These are phyloP conservation scores for Pulveroboletus frians DNA, from an alignment of 768 basidiomycete genomes.

Conservation along the genomic window DNA sequence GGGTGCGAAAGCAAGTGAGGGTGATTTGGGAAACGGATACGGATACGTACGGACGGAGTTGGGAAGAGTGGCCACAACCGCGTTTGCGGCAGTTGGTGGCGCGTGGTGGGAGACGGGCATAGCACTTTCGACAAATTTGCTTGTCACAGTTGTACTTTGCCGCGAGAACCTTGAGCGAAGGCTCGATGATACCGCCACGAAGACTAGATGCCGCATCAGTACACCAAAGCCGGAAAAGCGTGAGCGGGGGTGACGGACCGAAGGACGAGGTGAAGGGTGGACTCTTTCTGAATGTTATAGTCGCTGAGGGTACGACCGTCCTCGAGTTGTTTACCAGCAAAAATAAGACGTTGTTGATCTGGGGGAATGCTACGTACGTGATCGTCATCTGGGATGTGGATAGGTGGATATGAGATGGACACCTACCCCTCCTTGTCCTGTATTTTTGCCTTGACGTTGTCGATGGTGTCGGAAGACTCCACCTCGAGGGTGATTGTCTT, in stretches of 20 bases:
- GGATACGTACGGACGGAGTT: constrained; percentile 79
- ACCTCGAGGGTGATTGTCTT: constrained; percentile 30
- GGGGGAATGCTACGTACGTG: constrained; percentile 22
- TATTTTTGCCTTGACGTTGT: constrained; percentile 27
- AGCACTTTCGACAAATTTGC: constrained; percentile 99
- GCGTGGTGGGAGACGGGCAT: constrained; percentile 97
- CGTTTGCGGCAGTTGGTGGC: constrained; percentile 99
- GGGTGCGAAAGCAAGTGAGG: background rate
- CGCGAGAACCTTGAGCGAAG: constrained; percentile 95
- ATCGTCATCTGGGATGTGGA: background rate
- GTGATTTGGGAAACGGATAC: background rate
- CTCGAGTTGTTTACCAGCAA: constrained; percentile 98
- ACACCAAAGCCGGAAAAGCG: no score
- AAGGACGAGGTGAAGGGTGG: constrained; percentile 94
- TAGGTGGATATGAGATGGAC: background rate
- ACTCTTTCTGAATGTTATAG: constrained; percentile 99
- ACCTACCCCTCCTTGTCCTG: constrained; percentile 70
- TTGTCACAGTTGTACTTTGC: constrained; percentile 99
- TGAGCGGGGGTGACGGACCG: constrained; percentile 48
- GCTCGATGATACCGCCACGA: constrained; percentile 90
- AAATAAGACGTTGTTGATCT: constrained; percentile 26
- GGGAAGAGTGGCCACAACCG: constrained; percentile 83
- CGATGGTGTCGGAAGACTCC: constrained; percentile 27
- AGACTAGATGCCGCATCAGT: constrained; percentile 11
- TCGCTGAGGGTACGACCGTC: constrained; percentile 95